These are phyloP conservation scores for Aspergillus sp. DNA, from an alignment of 2,329 filamentous ascomycete genomes.

Conservation along the genomic window DNA sequence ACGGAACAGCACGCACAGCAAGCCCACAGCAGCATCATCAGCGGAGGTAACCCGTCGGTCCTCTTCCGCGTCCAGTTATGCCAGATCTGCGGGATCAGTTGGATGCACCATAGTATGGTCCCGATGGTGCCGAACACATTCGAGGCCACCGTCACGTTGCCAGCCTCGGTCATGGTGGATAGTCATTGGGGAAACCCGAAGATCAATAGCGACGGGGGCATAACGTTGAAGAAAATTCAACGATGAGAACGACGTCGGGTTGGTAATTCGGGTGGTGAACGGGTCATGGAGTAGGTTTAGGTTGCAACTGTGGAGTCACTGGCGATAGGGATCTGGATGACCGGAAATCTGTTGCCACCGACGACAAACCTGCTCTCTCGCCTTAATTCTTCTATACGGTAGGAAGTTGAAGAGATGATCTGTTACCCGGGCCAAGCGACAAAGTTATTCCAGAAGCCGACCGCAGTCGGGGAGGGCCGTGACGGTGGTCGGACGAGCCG, in stretches of 20 bases:
- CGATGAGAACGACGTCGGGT: neutral
- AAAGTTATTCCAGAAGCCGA: no score
- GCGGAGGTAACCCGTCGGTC: constrained; percentile 59
- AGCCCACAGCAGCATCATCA: constrained; percentile 67
- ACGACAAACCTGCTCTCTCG: neutral
- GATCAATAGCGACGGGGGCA: neutral
- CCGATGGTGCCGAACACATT: constrained; percentile 43
- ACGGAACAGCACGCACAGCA: constrained; percentile 38
- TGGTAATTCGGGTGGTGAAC: no score
- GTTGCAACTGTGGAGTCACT: neutral
- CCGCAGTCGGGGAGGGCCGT: no score
- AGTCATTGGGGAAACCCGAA: neutral
- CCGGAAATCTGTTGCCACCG: neutral
- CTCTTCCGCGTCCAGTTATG: constrained; percentile 61
- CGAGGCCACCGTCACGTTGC: constrained; percentile 28
- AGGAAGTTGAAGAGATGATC: neutral
- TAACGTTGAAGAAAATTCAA: neutral
- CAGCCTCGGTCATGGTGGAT: neutral
- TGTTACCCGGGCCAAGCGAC: neutral
- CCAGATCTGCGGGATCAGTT: constrained; percentile 54
- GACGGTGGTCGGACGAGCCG: neutral
- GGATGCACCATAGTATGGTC: constrained; percentile 42
- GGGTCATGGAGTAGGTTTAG: neutral
- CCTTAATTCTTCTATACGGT: neutral
- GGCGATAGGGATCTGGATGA: neutral